Percentiles rank a stretch among this genome's conserved stretches.
Conservation (phyloP, 345 rosid genomes). For the Corchorus capsularis region DNA sequence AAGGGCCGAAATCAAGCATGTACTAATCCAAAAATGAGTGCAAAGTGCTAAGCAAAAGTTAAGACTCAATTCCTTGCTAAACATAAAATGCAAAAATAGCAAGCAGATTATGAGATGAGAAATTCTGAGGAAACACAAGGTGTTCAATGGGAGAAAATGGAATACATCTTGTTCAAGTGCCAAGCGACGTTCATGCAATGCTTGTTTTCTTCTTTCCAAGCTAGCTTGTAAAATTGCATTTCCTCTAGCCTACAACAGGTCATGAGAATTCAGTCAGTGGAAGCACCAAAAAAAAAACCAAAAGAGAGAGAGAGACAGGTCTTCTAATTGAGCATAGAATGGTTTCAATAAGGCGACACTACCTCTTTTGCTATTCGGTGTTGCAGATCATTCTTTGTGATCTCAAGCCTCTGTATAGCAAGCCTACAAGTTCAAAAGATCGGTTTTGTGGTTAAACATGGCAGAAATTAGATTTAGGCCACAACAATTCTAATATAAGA, state of each 20-base stretch:
- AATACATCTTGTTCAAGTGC: slow-evolving; percentile 98
- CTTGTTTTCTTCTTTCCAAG: slow-evolving; percentile 98
- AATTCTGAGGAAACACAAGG: slow-evolving; percentile 11
- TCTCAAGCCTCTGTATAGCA: slow-evolving; percentile 96
- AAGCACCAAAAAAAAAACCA: slow-evolving; percentile 8
- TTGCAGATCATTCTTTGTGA: slow-evolving; percentile 88
- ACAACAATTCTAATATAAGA: neutral
- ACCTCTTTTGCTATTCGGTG: slow-evolving; percentile 99
- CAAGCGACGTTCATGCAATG: slow-evolving; percentile 94
- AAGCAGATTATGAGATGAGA: slow-evolving; percentile 15
- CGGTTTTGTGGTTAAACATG: neutral
- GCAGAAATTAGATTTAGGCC: neutral
- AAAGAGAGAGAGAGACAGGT: neutral
- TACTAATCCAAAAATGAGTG: neutral
- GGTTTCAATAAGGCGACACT: slow-evolving; percentile 23
- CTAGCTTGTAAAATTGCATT: slow-evolving; percentile 97
- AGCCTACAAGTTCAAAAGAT: slow-evolving; percentile 51
- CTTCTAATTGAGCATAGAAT: slow-evolving; percentile 11
- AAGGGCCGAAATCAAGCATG: neutral
- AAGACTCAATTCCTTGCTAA: slow-evolving; percentile 11
- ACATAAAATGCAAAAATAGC: neutral
- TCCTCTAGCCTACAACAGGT: slow-evolving; percentile 76
- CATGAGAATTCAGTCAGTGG: slow-evolving; percentile 29
- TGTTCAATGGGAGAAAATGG: slow-evolving; percentile 29
- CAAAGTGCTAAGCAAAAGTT: neutral